Evolutionary conservation across 768 basidiomycete genomes (phyloP).

Genomic region (Candolleomyces eurysporus): DNA sequence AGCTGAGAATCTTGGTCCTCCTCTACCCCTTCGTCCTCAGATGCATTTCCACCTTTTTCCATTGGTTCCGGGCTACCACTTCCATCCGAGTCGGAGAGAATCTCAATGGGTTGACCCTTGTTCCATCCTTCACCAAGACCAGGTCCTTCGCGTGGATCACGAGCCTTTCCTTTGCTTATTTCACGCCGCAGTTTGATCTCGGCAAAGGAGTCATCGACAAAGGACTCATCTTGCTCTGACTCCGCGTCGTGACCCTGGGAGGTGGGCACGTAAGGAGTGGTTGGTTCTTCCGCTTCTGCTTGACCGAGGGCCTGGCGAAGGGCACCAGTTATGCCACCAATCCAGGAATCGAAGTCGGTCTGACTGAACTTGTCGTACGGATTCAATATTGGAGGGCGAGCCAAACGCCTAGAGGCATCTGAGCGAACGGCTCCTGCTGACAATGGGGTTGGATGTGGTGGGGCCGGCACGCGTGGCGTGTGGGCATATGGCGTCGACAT

Average conservation of each 20-base stretch:
- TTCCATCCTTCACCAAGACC: constrained; percentile 40
- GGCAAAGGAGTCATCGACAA: constrained; percentile 56
- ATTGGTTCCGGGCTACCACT: constrained; percentile 19
- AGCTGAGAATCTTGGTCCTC: constrained; percentile 22
- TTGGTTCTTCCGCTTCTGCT: constrained; percentile 27
- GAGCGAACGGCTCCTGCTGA: constrained; percentile 5
- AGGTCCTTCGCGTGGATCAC: constrained; percentile 61
- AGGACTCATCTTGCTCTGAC: constrained; percentile 26
- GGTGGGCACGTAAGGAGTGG: background rate
- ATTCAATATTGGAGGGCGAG: constrained; percentile 57
- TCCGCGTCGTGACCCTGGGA: constrained; percentile 14
- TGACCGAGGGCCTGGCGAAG: constrained; percentile 58
- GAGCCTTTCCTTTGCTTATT: constrained; percentile 53
- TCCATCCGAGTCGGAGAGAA: constrained; percentile 32
- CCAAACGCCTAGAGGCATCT: constrained; percentile 16
- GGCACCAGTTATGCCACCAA: constrained; percentile 57
- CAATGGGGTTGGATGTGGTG: constrained; percentile 10
- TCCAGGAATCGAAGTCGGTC: constrained; percentile 69
- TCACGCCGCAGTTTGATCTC: constrained; percentile 47
- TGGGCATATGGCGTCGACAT: constrained; percentile 16
- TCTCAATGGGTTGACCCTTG: constrained; percentile 46
- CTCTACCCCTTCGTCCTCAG: constrained; percentile 24
- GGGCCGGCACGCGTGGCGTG: constrained; percentile 19
- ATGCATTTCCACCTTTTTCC: constrained; percentile 27
- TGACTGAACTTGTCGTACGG: constrained; percentile 74